Evolutionary conservation across 345 rosid genomes (phyloP).

Genomic region (Camelina sativa): DNA sequence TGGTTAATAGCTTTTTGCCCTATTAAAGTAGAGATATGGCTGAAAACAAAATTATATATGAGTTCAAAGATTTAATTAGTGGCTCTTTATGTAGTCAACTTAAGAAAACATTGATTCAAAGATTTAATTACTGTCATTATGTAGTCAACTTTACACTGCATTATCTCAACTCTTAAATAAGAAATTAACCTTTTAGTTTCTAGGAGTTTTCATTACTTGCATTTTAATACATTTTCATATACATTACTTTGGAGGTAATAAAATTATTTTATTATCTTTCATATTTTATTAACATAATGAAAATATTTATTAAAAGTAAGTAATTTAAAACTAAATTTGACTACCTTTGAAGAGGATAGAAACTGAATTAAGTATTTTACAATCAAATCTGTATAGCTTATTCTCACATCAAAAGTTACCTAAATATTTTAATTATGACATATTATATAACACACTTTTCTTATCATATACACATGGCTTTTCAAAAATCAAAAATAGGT

Average conservation of each 20-base stretch:
- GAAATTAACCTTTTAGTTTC: background rate
- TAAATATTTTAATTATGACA: background rate
- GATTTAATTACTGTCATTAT: background rate
- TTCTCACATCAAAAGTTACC: background rate
- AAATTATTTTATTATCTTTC: background rate
- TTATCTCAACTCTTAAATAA: background rate
- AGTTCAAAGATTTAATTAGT: background rate
- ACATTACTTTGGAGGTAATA: background rate
- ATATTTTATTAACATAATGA: background rate
- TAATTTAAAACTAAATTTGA: background rate
- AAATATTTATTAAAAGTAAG: background rate
- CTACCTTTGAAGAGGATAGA: background rate
- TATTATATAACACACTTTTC: background rate
- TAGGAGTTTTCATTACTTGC: background rate
- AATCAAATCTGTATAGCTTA: conserved; percentile 1
- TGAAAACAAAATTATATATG: conserved; percentile 3
- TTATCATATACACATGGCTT: background rate
- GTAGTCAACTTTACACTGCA: background rate
- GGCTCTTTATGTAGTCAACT: conserved; percentile 4
- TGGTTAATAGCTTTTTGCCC: background rate
- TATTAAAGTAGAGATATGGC: conserved; percentile 11
- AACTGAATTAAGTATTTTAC: background rate
- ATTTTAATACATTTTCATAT: background rate
- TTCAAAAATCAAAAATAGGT: background rate
- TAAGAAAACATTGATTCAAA: background rate